phyloP scores from a whole-genome alignment of 352 stramenopile species.

The Pythium grandisporangium region DNA sequence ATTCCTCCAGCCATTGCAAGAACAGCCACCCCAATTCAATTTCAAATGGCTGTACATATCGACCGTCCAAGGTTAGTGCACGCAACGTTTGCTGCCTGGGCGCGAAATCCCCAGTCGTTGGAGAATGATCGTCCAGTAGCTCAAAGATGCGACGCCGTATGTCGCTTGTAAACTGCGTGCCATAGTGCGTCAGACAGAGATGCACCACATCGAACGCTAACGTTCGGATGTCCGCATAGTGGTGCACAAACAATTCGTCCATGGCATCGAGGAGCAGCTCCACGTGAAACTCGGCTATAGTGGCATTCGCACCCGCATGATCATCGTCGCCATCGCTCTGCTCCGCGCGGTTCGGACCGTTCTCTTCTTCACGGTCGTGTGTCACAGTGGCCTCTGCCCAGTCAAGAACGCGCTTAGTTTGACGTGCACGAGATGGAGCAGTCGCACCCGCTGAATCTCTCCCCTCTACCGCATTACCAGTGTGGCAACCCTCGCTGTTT shows the following conservation, averaged over 20 bases:
- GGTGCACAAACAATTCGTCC: constrained; percentile 56
- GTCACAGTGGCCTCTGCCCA: too few species aligned
- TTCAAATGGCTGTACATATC: constrained; percentile 53
- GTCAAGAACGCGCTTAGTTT: too few species aligned
- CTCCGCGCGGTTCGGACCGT: too few species aligned
- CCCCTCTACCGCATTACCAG: too few species aligned
- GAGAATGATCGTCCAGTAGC: constrained; percentile 33
- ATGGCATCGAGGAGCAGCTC: constrained; percentile 62
- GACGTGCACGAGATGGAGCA: too few species aligned
- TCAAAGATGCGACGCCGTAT: constrained; percentile 48
- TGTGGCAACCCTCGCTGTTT: too few species aligned
- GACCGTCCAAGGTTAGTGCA: constrained; percentile 51
- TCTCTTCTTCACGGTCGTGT: too few species aligned
- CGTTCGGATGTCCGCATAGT: constrained; percentile 54
- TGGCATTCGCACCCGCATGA: too few species aligned
- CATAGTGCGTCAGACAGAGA: constrained; percentile 54
- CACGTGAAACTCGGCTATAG: too few species aligned
- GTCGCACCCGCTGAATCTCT: too few species aligned
- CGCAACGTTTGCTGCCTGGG: constrained; percentile 57
- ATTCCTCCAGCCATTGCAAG: constrained; percentile 66
- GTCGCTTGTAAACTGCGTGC: constrained; percentile 25
- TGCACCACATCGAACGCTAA: constrained; percentile 70
- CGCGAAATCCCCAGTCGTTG: constrained; percentile 34
- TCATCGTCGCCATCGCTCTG: too few species aligned
- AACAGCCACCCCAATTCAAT: constrained; percentile 69